These are phyloP conservation scores for Yamadazyma mexicana DNA, from an alignment of 1,139 yeast species.

Conservation along the genomic window DNA sequence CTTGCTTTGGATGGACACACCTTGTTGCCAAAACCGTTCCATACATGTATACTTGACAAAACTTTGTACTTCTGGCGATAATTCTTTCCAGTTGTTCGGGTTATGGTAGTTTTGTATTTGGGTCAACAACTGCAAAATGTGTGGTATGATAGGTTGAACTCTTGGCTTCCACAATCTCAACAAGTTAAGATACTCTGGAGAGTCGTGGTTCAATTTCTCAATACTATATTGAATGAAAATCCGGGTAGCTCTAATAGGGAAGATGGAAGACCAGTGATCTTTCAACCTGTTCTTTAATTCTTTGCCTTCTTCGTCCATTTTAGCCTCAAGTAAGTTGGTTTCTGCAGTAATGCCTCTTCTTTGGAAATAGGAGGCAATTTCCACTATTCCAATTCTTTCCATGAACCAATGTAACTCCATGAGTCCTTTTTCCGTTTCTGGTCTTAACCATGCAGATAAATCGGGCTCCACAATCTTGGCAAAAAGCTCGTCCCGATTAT, in stretches of 20 bases:
- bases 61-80: conserved; percentile 87
- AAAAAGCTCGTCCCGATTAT: conserved; percentile 71
- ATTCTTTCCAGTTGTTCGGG: conserved; percentile 84
- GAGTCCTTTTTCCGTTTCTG: conserved; percentile 84
- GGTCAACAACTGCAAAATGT: conserved; percentile 77
- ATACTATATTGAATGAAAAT: conserved; percentile 93
- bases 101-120: conserved; percentile 95
- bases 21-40: conserved; percentile 98
- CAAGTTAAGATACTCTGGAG: conserved; percentile 72
- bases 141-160: conserved; percentile 88
- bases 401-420: conserved; percentile 94
- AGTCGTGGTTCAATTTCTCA: conserved; percentile 79
- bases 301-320: conserved; percentile 91
- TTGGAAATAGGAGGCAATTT: conserved; percentile 87
- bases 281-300: conserved; percentile 72
- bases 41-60: conserved; percentile 86
- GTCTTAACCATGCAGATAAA: conserved; percentile 88
- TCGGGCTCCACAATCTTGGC: conserved; percentile 91
- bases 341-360: conserved; percentile 75
- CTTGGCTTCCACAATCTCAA: conserved; percentile 89
- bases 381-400: conserved; percentile 94
- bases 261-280: conserved; percentile 90
- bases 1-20: conserved; percentile 89
- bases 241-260: conserved; percentile 94
- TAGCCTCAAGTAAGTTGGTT: conserved; percentile 71